Base-by-base conservation (phyloP, 2,329 filamentous ascomycete species). In the Bipolaris victoriae region DNA sequence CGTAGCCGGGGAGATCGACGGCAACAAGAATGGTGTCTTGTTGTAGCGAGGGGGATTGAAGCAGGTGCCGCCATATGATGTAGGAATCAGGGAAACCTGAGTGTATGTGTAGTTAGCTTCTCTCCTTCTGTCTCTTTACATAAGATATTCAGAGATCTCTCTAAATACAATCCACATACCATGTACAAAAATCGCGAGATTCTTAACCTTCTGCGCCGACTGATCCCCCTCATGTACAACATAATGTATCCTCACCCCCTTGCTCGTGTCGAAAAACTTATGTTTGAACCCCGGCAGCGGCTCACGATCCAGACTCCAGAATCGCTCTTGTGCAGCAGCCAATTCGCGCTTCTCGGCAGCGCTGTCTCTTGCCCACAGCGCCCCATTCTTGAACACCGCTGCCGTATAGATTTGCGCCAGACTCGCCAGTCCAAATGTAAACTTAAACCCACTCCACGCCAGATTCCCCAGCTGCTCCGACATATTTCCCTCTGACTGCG, bases 1-100 rank as follows among this genome's bases (percentile, higher is more conserved):
- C 85, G 60, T 82, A 86, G 1, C 85, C 84, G 16, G 85, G 85
- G 6, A 87, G 68, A 65, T 87, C 85, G 37, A 86, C 76, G 0
- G 83, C 84, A 31, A 87, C 78, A 6, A 86, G 63, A 18, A 79
- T 79, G 43, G 63, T 54, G 18, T 80, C 78, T 6, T 76, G 63
- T 24, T 76, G 57, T 26, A 79, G 70, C 9, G 72, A 64, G 7
- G 75, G 57, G 0, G 79, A 80, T 37, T 71, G 70, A 18, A 86
- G 71, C 22, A 84, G 70, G 49, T 80, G 74, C 44, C 78, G 78
- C 83, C 83, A 87, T 49, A 86, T 72, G 10, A 80, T 77, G 72
- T 78, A 85, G 54, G 83, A 85, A 63, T 87, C 84, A 6, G 85
- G 85, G 57, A 86, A 87, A 36, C 85, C 72, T 75, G 41, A 16